Evolutionary conservation across 176 grass and related monocot species (phyloP).

Genomic region (Rhipidocladum racemiflorum): DNA sequence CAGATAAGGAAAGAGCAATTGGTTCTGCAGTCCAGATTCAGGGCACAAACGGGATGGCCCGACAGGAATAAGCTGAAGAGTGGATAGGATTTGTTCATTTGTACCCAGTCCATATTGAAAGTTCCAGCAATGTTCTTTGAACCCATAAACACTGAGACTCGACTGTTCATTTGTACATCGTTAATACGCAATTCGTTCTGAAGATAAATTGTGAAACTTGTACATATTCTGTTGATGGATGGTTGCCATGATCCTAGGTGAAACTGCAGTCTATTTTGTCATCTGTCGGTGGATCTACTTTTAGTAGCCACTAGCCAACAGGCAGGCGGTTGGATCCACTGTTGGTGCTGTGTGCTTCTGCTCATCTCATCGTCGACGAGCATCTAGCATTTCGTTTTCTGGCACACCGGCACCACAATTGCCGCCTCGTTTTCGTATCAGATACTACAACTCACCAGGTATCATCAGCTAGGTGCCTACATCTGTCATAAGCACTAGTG

Average conservation of each 20-base stretch:
- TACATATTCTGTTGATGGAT: background rate
- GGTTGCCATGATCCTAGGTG: background rate
- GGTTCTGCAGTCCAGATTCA: conserved; percentile 4
- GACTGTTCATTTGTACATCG: conserved; percentile 19
- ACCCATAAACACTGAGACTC: conserved; percentile 7
- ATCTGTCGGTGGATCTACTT: conserved; percentile 36
- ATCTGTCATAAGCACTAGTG: background rate
- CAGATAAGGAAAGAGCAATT: background rate
- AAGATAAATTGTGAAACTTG: background rate
- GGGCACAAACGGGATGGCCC: background rate
- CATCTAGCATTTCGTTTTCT: conserved; percentile 17
- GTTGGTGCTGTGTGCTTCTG: background rate
- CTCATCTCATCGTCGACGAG: background rate
- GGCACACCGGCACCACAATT: background rate
- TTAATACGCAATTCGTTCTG: background rate
- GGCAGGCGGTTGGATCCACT: conserved; percentile 3
- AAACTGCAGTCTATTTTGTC: background rate
- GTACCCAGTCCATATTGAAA: conserved; percentile 24
- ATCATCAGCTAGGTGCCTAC: background rate
- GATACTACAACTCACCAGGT: background rate
- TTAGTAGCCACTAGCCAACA: background rate
- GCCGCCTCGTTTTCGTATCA: background rate
- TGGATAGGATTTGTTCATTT: conserved; percentile 30
- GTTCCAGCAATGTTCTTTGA: conserved; percentile 27
- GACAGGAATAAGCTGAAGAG: conserved; percentile 22